Percentiles rank a stretch among this genome's conserved stretches.
Conservation (phyloP, 768 basidiomycete genomes). For the Amanita inopinata region DNA sequence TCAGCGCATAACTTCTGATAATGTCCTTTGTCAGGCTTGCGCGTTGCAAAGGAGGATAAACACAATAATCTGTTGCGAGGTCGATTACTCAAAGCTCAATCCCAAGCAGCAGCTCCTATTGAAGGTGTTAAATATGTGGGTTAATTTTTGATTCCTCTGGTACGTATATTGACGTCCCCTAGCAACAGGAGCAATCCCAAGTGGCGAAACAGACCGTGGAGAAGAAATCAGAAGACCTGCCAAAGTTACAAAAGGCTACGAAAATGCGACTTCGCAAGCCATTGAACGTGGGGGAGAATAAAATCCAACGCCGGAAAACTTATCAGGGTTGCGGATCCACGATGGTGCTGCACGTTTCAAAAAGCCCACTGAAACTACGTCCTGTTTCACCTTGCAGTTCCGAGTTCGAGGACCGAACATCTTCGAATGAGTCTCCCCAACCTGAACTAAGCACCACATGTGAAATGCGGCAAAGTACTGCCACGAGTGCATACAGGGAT, state of each 20-base stretch:
- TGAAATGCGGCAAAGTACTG: neutral
- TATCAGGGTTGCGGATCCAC: neutral
- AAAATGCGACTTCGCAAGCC: neutral
- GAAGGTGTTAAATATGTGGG: neutral
- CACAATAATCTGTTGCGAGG: constrained; percentile 42
- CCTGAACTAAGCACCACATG: constrained; percentile 1
- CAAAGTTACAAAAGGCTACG: neutral
- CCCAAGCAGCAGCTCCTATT: constrained; percentile 5
- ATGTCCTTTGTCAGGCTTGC: constrained; percentile 28
- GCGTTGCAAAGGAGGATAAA: constrained; percentile 57
- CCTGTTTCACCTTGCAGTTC: neutral
- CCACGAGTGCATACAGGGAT: constrained; percentile 5
- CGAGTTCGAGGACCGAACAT: constrained; percentile 2
- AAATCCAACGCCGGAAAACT: neutral
- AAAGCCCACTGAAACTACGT: no score
- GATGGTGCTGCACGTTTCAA: neutral
- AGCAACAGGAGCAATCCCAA: no score
- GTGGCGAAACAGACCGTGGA: neutral
- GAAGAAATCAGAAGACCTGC: neutral
- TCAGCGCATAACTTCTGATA: constrained; percentile 11
- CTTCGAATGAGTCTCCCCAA: constrained; percentile 3
- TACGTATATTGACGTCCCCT: neutral
- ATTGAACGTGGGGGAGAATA: neutral
- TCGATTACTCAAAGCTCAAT: constrained; percentile 25
- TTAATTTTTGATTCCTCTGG: neutral